A percentile compares a stretch with the other conserved stretches of the same genome.
phyloP scores from a whole-genome alignment of 108 stramenopile species.

The Nannochloropsis gaditana region DNA sequence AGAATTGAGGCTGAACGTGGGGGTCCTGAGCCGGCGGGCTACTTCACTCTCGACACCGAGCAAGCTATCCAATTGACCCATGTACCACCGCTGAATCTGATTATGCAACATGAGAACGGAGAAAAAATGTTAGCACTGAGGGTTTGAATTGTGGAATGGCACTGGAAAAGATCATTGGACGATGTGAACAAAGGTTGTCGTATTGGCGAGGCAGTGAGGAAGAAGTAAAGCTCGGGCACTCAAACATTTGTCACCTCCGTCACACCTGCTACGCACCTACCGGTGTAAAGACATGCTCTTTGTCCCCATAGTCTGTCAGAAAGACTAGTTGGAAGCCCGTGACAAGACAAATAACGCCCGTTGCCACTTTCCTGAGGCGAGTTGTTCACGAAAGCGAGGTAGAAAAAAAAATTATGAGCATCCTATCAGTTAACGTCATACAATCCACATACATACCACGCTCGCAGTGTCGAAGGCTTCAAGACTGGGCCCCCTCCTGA shows the following conservation, averaged over 20 bases:
- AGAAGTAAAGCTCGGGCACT: neutral
- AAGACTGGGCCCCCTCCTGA: conserved; percentile 11
- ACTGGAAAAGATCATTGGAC: neutral
- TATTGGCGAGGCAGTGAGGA: neutral
- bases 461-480: neutral
- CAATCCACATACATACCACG: neutral
- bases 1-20: neutral
- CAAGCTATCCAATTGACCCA: neutral
- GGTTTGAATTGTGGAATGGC: neutral
- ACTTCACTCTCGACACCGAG: conserved; percentile 14
- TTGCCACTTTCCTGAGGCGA: conserved; percentile 6
- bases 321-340: neutral
- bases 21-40: neutral
- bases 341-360: neutral
- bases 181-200: neutral
- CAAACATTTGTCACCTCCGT: neutral
- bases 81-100: conserved; percentile 18
- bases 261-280: neutral
- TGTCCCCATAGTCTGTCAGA: neutral
- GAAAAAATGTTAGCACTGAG: neutral
- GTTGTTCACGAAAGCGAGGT: neutral
- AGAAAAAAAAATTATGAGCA: neutral
- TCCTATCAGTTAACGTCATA: neutral
- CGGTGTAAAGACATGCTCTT: conserved; percentile 1
- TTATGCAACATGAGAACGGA: neutral